A percentile compares a stretch with the other conserved stretches of the same genome.
Evolutionary conservation across 352 stramenopile genomes (phyloP).

Genomic region (Pythium periplocum): DNA sequence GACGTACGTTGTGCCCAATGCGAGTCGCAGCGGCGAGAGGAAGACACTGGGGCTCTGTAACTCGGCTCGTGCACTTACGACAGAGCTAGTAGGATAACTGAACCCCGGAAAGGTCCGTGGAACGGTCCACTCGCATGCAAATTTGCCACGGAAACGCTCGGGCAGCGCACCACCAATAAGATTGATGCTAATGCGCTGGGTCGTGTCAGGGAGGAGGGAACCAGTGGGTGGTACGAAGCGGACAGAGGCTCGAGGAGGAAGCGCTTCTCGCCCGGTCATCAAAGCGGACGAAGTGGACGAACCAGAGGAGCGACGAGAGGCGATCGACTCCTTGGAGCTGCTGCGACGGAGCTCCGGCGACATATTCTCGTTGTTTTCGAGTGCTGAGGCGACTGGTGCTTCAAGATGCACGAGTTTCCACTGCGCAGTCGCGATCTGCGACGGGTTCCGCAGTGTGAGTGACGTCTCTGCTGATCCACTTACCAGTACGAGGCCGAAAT

Average conservation of each 20-base stretch:
- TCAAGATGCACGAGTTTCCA: conserved; percentile 53
- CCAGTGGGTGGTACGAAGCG: conserved; percentile 46
- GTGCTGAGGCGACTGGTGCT: neutral
- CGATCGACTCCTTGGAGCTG: conserved; percentile 51
- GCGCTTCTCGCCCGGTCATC: neutral
- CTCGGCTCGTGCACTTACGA: conserved; percentile 56
- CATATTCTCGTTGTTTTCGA: too few relatives aligned
- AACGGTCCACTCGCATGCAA: conserved; percentile 32
- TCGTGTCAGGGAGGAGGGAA: conserved; percentile 32
- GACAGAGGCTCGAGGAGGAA: conserved; percentile 35
- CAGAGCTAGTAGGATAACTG: neutral
- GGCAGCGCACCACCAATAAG: conserved; percentile 52
- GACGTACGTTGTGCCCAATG: conserved; percentile 63
- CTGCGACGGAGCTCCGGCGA: conserved; percentile 8
- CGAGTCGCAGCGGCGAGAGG: conserved; percentile 40
- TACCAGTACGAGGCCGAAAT: conserved; percentile 73
- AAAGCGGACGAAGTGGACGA: conserved; percentile 9
- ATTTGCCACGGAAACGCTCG: conserved; percentile 50
- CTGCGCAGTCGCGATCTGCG: conserved; percentile 18
- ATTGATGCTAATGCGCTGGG: conserved; percentile 27
- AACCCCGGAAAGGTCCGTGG: too few relatives aligned
- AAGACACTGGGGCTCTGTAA: conserved; percentile 78
- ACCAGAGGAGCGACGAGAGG: conserved; percentile 35
- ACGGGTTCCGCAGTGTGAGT: conserved; percentile 28
- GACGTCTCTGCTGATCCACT: conserved; percentile 35